phyloP scores from a whole-genome alignment of 2,329 filamentous ascomycete species.

The Pseudogymnoascus sp. region DNA sequence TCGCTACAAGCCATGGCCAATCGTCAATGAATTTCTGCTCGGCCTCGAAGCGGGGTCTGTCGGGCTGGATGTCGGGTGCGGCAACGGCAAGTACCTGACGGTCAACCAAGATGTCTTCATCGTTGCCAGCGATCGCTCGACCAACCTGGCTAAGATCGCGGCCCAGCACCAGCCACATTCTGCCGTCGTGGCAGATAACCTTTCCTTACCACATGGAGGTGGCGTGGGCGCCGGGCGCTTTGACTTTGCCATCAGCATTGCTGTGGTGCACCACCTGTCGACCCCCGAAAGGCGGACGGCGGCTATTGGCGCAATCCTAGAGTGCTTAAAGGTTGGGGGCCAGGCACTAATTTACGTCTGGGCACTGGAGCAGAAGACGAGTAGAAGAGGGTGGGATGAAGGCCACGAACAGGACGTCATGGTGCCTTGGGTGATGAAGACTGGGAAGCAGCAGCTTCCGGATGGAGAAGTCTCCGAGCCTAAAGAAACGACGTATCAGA shows the following conservation, averaged over 20 bases:
- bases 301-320: constrained; percentile 64
- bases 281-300: constrained; percentile 64
- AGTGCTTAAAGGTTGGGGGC: constrained; percentile 52
- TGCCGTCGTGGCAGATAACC: constrained; percentile 70
- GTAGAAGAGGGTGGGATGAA: constrained; percentile 82
- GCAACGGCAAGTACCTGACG: constrained; percentile 89
- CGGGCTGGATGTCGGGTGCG: constrained; percentile 87
- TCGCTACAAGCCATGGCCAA: constrained; percentile 80
- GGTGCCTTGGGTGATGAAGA: constrained; percentile 80
- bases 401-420: constrained; percentile 81
- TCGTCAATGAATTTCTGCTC: constrained; percentile 71
- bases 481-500: constrained; percentile 51
- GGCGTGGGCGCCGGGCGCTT: constrained; percentile 36
- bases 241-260: constrained; percentile 91
- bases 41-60: constrained; percentile 60
- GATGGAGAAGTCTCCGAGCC: constrained; percentile 21
- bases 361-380: constrained; percentile 86
- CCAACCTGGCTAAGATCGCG: constrained; percentile 46
- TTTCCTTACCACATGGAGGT: constrained; percentile 65
- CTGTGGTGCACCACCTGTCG: constrained; percentile 88
- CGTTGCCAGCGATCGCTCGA: constrained; percentile 75
- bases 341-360: constrained; percentile 82
- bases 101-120: constrained; percentile 74
- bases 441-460: constrained; percentile 29
- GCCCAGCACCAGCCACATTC: constrained; percentile 46